These are phyloP conservation scores for Colletotrichum navitas DNA, from an alignment of 2,329 filamentous ascomycete species.

Conservation along the genomic window DNA sequence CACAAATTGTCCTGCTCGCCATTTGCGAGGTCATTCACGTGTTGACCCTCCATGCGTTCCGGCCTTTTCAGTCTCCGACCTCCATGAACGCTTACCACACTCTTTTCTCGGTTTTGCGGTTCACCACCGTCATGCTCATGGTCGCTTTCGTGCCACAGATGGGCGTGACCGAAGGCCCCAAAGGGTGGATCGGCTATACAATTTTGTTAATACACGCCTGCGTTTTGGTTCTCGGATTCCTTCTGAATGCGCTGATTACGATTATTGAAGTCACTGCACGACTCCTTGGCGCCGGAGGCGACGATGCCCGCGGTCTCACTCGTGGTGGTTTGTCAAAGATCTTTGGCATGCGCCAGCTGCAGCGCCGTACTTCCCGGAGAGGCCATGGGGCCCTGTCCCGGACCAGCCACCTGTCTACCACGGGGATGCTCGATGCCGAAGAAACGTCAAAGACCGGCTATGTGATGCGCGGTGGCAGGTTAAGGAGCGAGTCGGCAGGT, in stretches of 20 bases:
- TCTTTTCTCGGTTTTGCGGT: slow-evolving; percentile 82
- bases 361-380: slow-evolving; percentile 75
- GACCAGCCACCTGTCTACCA: slow-evolving; percentile 85
- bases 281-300: slow-evolving; percentile 84
- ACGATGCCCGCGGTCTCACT: slow-evolving; percentile 76
- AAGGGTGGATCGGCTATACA: slow-evolving; percentile 95
- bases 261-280: slow-evolving; percentile 89
- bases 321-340: slow-evolving; percentile 89
- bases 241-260: slow-evolving; percentile 91
- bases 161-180: slow-evolving; percentile 80
- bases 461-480: slow-evolving; percentile 63
- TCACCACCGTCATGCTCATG: slow-evolving; percentile 81
- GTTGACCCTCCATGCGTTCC: slow-evolving; percentile 88
- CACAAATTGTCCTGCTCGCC: slow-evolving; percentile 90
- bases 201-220: slow-evolving; percentile 88
- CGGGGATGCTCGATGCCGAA: slow-evolving; percentile 81
- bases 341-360: slow-evolving; percentile 91
- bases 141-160: slow-evolving; percentile 88
- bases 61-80: slow-evolving; percentile 89
- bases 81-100: slow-evolving; percentile 98
- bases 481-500: slow-evolving; percentile 72
- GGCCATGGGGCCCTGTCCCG: slow-evolving; percentile 70
- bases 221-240: slow-evolving; percentile 91
- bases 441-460: slow-evolving; percentile 74
- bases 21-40: slow-evolving; percentile 95